Conservation (phyloP, 1,139 yeast species). For the Debaryomycetaceae sp. region DNA sequence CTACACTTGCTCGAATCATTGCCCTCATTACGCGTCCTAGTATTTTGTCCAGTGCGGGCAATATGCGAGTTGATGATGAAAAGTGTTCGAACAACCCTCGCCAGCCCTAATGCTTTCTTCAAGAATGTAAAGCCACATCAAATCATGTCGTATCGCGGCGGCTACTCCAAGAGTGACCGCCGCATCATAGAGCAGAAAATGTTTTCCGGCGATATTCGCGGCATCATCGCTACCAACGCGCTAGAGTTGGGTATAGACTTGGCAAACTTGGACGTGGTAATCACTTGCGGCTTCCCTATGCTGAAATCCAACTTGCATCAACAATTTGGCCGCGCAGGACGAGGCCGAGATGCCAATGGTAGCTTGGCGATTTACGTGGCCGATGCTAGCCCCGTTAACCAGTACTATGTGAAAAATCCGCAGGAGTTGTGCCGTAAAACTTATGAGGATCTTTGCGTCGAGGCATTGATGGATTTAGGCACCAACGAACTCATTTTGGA, state of each 20-base stretch:
- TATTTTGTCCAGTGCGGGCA: constrained; percentile 78
- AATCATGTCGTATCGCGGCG: constrained; percentile 92
- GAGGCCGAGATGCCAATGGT: constrained; percentile 58
- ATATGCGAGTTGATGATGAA: constrained; percentile 84
- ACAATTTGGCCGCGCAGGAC: constrained; percentile 94
- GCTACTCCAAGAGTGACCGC: constrained; percentile 78
- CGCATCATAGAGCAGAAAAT: constrained; percentile 78
- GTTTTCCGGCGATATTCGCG: constrained; percentile 77
- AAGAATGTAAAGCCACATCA: constrained; percentile 39
- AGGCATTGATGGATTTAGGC: constrained; percentile 24
- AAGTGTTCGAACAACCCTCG: constrained; percentile 45
- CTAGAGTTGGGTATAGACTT: constrained; percentile 91
- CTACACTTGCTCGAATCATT: constrained; percentile 52
- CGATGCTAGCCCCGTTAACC: constrained; percentile 78
- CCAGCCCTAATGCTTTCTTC: constrained; percentile 13
- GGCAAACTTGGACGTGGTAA: constrained; percentile 82
- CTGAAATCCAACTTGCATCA: constrained; percentile 84
- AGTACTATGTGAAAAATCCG: constrained; percentile 67
- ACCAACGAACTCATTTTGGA: constrained; percentile 41
- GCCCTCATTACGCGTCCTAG: constrained; percentile 54
- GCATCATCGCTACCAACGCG: constrained; percentile 91
- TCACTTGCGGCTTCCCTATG: constrained; percentile 85
- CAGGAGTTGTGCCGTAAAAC: constrained; percentile 41
- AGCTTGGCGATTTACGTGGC: constrained; percentile 72
- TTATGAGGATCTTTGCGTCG: constrained; percentile 36